Conservation (phyloP, 2,329 filamentous ascomycete genomes). For the Mycosphaerella sp. region DNA sequence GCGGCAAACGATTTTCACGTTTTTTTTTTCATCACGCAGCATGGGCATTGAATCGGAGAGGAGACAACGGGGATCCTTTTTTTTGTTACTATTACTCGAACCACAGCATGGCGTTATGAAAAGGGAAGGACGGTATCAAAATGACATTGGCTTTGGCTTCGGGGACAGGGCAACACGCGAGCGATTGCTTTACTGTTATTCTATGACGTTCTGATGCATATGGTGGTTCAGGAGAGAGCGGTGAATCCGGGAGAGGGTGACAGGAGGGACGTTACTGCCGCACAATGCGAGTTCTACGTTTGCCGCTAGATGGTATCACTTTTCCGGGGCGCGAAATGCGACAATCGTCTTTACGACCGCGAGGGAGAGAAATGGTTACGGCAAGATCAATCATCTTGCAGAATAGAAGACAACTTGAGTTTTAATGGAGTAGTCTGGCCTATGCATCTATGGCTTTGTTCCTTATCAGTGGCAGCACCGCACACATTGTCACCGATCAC, state of each 20-base stretch:
- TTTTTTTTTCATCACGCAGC: conserved; percentile 5
- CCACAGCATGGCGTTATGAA: conserved; percentile 8
- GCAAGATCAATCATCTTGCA: conserved; percentile 1
- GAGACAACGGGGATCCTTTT: neutral
- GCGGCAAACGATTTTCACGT: conserved; percentile 1
- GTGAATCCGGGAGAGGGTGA: neutral
- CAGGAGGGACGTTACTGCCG: neutral
- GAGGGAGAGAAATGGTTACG: neutral
- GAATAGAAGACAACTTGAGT: neutral
- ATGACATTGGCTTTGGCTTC: neutral
- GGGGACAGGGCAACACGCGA: neutral
- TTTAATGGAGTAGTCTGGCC: neutral
- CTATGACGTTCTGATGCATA: conserved; percentile 1
- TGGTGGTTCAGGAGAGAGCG: neutral
- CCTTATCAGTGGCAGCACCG: neutral
- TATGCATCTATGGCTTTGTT: neutral
- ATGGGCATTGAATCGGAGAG: conserved; percentile 3
- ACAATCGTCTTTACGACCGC: neutral
- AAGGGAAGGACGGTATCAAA: conserved; percentile 5
- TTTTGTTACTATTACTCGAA: conserved; percentile 10
- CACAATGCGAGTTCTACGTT: neutral
- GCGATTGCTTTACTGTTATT: neutral
- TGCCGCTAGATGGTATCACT: neutral
- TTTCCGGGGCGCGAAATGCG: neutral
- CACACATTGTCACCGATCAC: too few species aligned